phyloP scores from a whole-genome alignment of 768 basidiomycete species.

The Holtermanniella nyarrowii region DNA sequence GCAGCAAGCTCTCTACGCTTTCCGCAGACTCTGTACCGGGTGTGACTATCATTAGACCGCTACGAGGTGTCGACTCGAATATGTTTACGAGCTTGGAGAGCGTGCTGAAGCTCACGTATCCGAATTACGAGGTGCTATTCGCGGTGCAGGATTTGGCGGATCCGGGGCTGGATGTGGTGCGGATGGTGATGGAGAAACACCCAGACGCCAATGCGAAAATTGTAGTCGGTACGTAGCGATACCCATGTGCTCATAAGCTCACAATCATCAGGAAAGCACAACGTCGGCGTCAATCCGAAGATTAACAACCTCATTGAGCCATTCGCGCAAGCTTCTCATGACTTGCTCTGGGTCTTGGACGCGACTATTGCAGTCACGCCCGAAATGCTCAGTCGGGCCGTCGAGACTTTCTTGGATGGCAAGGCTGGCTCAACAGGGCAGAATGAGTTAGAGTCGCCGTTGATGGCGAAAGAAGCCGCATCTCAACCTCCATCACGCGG shows the following conservation, averaged over 20 bases:
- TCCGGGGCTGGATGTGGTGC: conserved; percentile 74
- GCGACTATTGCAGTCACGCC: conserved; percentile 77
- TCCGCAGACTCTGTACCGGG: conserved; percentile 53
- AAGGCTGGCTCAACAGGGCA: conserved; percentile 5
- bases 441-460: not conserved
- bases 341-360: conserved; percentile 93
- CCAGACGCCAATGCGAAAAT: conserved; percentile 62
- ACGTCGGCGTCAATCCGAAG: conserved; percentile 89
- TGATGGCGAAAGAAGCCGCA: conserved; percentile 12
- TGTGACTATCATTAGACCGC: conserved; percentile 84
- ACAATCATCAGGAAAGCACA: conserved; percentile 55
- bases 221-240: conserved; percentile 54
- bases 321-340: conserved; percentile 67
- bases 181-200: conserved; percentile 66
- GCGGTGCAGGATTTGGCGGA: conserved; percentile 82
- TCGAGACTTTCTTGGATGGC: conserved; percentile 53
- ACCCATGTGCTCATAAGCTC: too few relatives aligned
- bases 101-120: conserved; percentile 82
- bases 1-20: conserved; percentile 52
- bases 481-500: conserved; percentile 20
- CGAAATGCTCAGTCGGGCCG: conserved; percentile 70
- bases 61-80: conserved; percentile 91
- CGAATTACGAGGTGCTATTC: conserved; percentile 80
- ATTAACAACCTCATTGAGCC: conserved; percentile 89
- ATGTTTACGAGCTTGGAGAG: conserved; percentile 93